These are phyloP conservation scores for Vicia sativa DNA, from an alignment of 306 rosid species.

Conservation along the genomic window DNA sequence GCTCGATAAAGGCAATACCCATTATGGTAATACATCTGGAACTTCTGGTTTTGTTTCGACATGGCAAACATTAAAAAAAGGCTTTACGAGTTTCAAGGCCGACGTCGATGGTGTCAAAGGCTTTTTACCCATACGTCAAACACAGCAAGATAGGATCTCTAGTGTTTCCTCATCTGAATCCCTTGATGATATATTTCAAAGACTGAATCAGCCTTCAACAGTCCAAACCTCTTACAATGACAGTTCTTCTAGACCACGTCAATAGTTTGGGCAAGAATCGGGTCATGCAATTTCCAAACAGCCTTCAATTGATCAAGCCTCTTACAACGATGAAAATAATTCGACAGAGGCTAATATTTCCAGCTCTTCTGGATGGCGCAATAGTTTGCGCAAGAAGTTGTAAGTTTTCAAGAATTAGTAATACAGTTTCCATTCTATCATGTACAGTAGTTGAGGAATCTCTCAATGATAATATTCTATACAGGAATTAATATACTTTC, in stretches of 20 bases:
- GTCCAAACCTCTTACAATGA: constrained; percentile 47
- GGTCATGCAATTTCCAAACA: constrained; percentile 34
- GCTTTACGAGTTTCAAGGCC: constrained; percentile 76
- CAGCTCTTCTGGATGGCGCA: constrained; percentile 51
- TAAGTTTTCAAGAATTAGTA: constrained; percentile 18
- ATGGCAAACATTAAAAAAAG: constrained; percentile 80
- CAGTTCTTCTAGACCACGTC: constrained; percentile 52
- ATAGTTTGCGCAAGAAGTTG: constrained; percentile 23
- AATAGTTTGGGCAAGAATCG: constrained; percentile 33
- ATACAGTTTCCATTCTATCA: constrained; percentile 36
- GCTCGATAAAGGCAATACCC: constrained; percentile 51
- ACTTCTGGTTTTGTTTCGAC: constrained; percentile 67
- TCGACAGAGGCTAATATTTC: too few relatives aligned
- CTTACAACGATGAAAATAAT: too few relatives aligned
- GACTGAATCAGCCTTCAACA: constrained; percentile 71
- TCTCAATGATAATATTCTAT: constrained; percentile 29
- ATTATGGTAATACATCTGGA: constrained; percentile 44
- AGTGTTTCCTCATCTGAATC: constrained; percentile 74
- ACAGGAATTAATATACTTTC: constrained; percentile 35
- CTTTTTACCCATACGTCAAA: constrained; percentile 64
- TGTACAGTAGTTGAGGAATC: constrained; percentile 55
- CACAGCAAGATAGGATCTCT: constrained; percentile 53
- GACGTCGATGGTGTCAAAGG: constrained; percentile 70
- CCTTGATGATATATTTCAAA: constrained; percentile 92
- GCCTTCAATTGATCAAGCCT: too few relatives aligned